Evolutionary conservation across 1,284 basidiomycete genomes (phyloP).

Genomic region (Microbotryomycetes sp.): DNA sequence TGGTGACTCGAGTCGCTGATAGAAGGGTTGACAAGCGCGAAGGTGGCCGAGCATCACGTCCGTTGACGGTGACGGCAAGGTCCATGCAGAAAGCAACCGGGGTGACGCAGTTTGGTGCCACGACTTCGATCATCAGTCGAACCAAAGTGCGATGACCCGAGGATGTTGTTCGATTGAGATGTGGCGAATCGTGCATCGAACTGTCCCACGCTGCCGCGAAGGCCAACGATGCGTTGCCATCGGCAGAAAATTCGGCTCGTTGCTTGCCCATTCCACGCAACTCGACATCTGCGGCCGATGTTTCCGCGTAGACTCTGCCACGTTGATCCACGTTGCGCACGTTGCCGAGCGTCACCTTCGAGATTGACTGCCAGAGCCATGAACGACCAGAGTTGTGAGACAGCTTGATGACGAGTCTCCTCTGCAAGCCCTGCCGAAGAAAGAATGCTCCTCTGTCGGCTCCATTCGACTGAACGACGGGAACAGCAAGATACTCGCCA

Average conservation of each 20-base stretch:
- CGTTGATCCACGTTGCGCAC: constrained; percentile 77
- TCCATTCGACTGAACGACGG: constrained; percentile 67
- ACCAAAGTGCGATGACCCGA: constrained; percentile 71
- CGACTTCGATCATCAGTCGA: constrained; percentile 68
- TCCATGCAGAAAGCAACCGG: constrained; percentile 83
- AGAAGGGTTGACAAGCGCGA: constrained; percentile 69
- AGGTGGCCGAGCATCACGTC: constrained; percentile 76
- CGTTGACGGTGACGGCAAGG: constrained; percentile 75
- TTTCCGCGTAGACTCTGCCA: constrained; percentile 68
- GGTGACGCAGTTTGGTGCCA: constrained; percentile 73
- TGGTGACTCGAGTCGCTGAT: constrained; percentile 61
- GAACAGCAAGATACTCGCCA: constrained; percentile 76
- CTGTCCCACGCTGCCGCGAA: constrained; percentile 86
- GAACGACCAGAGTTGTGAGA: constrained; percentile 83
- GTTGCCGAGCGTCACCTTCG: constrained; percentile 70
- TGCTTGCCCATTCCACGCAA: constrained; percentile 51
- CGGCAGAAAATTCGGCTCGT: constrained; percentile 46
- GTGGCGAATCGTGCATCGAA: constrained; percentile 75
- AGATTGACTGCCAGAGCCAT: constrained; percentile 75
- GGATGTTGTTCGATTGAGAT: constrained; percentile 78
- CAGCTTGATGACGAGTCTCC: constrained; percentile 68
- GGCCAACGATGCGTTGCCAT: constrained; percentile 67
- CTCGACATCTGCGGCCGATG: constrained; percentile 58
- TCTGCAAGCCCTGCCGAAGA: constrained; percentile 86
- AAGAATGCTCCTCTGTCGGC: constrained; percentile 81